These are phyloP conservation scores for Westerdykella aurantiaca DNA, from an alignment of 2,329 filamentous ascomycete genomes.

Conservation along the genomic window DNA sequence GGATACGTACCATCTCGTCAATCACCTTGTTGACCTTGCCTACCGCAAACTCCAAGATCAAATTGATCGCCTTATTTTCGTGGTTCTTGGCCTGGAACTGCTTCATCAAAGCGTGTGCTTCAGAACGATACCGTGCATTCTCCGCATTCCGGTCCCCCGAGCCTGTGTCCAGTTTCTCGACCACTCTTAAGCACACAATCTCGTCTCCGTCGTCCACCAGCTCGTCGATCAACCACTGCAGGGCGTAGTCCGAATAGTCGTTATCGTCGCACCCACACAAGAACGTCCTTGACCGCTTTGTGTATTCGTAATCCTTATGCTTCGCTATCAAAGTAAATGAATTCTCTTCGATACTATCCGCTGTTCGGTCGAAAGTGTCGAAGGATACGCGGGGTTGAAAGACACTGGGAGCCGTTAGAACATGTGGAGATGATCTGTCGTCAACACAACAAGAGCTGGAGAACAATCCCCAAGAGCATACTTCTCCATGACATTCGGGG, in stretches of 20 bases:
- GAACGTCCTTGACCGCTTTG: slow-evolving; percentile 77
- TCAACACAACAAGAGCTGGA: too few species aligned
- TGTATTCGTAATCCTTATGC: slow-evolving; percentile 78
- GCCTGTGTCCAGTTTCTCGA: slow-evolving; percentile 74
- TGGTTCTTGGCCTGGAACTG: slow-evolving; percentile 74
- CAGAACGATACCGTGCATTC: slow-evolving; percentile 65
- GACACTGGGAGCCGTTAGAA: slow-evolving; percentile 40
- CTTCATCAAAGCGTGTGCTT: slow-evolving; percentile 69
- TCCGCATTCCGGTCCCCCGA: slow-evolving; percentile 56
- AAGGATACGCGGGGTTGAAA: slow-evolving; percentile 68
- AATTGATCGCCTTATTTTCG: slow-evolving; percentile 74
- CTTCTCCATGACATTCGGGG: too few species aligned
- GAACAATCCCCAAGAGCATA: too few species aligned
- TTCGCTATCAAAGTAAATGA: slow-evolving; percentile 80
- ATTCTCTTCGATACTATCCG: slow-evolving; percentile 51
- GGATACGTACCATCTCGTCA: slow-evolving; percentile 71
- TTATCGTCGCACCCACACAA: slow-evolving; percentile 89
- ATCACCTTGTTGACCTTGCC: slow-evolving; percentile 89
- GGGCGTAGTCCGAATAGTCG: slow-evolving; percentile 82
- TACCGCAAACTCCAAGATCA: slow-evolving; percentile 80
- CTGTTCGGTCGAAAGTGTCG: slow-evolving; percentile 65
- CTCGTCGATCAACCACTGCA: slow-evolving; percentile 89
- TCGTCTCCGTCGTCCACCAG: slow-evolving; percentile 91
- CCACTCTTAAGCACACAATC: slow-evolving; percentile 80
- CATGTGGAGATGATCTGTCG: background rate